A percentile compares a stretch with the other conserved stretches of the same genome.
Evolutionary conservation across 306 rosid species (phyloP).

Genomic region (Vigna nakashimae): DNA sequence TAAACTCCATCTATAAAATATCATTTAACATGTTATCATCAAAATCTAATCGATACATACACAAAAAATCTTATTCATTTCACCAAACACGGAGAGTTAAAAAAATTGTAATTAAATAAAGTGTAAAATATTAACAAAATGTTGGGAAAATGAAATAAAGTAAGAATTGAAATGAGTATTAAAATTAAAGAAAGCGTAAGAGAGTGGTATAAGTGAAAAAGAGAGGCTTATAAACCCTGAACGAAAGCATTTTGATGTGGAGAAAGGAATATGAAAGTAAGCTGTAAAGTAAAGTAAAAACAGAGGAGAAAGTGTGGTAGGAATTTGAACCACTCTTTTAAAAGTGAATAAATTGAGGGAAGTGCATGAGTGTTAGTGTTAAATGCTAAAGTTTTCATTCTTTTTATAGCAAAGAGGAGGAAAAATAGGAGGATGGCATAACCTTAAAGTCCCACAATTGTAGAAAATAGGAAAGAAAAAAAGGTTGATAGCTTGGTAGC

Average conservation of each 20-base stretch:
- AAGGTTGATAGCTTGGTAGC: background rate
- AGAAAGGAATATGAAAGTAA: slow-evolving; percentile 46
- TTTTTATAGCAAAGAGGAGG: slow-evolving; percentile 35
- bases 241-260: slow-evolving; percentile 10
- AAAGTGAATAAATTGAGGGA: slow-evolving; percentile 11
- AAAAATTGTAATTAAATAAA: too few species aligned
- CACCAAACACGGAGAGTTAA: too few species aligned
- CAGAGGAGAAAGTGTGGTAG: background rate
- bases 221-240: background rate
- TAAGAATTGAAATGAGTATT: too few species aligned
- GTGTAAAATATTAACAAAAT: too few species aligned
- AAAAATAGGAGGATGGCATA: background rate
- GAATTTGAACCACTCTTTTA: slow-evolving; percentile 49
- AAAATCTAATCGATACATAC: too few species aligned
- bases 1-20: too few species aligned
- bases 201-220: slow-evolving; percentile 16
- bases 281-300: slow-evolving; percentile 59
- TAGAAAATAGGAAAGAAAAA: slow-evolving; percentile 16
- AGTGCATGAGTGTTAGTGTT: background rate
- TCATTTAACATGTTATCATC: too few species aligned
- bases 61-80: too few species aligned
- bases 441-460: background rate
- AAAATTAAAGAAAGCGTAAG: background rate
- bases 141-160: too few species aligned
- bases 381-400: slow-evolving; percentile 29